Conservation (phyloP, 1,139 yeast genomes). For the Lodderomyces parapsilosis region DNA sequence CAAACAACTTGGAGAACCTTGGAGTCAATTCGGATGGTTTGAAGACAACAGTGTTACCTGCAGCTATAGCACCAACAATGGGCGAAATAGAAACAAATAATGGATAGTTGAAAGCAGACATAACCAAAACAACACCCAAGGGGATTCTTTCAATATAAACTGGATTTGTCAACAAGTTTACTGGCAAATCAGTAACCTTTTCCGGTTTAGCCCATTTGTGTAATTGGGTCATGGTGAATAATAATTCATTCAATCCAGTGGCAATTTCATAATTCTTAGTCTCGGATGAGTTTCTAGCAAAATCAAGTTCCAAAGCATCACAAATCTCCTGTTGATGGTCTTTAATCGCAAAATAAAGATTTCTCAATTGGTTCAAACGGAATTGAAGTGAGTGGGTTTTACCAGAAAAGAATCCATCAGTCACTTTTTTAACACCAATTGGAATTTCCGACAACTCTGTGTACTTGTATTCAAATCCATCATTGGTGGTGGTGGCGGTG, state of each 20-base stretch:
- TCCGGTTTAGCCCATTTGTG: slow-evolving; percentile 62
- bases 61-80: slow-evolving; percentile 76
- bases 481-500: neutral
- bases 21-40: slow-evolving; percentile 82
- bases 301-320: slow-evolving; percentile 63
- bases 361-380: slow-evolving; percentile 63
- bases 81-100: slow-evolving; percentile 63
- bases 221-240: slow-evolving; percentile 57
- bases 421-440: slow-evolving; percentile 40
- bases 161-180: slow-evolving; percentile 43
- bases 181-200: slow-evolving; percentile 42
- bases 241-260: slow-evolving; percentile 50
- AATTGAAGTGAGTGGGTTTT: slow-evolving; percentile 55
- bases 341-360: slow-evolving; percentile 61
- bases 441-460: slow-evolving; percentile 57
- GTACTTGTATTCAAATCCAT: slow-evolving; percentile 13
- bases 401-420: slow-evolving; percentile 44
- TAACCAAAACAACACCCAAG: slow-evolving; percentile 69
- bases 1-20: slow-evolving; percentile 52
- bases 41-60: slow-evolving; percentile 81
- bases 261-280: slow-evolving; percentile 57
- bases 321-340: slow-evolving; percentile 59
- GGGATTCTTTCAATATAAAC: slow-evolving; percentile 65
- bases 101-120: slow-evolving; percentile 89
- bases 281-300: slow-evolving; percentile 63